Evolutionary conservation across 2,329 filamentous ascomycete genomes (phyloP), one percentile per base, ranked within the genome.

Genomic region (Penicillium verrucosum): DNA sequence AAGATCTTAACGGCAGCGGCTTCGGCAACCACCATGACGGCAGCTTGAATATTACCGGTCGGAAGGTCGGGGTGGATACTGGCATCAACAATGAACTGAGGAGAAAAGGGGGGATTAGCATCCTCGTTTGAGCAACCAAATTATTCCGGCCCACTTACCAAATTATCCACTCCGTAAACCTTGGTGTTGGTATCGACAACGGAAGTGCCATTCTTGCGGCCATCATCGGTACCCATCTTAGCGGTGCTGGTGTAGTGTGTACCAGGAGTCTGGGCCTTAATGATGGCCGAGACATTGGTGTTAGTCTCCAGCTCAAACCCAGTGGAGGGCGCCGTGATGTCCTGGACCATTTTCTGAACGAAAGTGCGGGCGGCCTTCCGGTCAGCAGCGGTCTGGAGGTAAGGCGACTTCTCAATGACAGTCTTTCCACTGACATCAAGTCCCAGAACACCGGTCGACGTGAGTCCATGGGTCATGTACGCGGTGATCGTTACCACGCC

Each of bases 1-100:
- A 54, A 54, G 43, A 68, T 68, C 27, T 51, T 65, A 18, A 78
- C 77, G 5, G 80, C 80, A 9, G 85, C 85, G 41, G 81, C 80
- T 76, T 89, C 87, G 18, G 85, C 82, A 18, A 81, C 84, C 36
- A 85, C 78, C 68, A 89, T 85, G 63, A 89, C 83, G 38, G 84
- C 81, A 1, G 85, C 81, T 46, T 84, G 82, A 1, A 87, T 88
- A 73, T 90, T 90, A 18, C 85, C 84, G 0, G 85, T 85, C 3
- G 85, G 80, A 63, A 89, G 82, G 60, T 87, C 87, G 0, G 87
- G 87, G 74, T 89, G 87, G 65, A 89, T 85, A 59, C 82, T 83
- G 0, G 83, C 86, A 65, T 89, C 87, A 2, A 89, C 84, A n/a
- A 89, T 82, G 65, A 53, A 68, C 60, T 59, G 23, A 5, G 9